A percentile compares a stretch with the other conserved stretches of the same genome.
Conservation (phyloP, 164 flowering plant genomes). For the Piper betle region DNA sequence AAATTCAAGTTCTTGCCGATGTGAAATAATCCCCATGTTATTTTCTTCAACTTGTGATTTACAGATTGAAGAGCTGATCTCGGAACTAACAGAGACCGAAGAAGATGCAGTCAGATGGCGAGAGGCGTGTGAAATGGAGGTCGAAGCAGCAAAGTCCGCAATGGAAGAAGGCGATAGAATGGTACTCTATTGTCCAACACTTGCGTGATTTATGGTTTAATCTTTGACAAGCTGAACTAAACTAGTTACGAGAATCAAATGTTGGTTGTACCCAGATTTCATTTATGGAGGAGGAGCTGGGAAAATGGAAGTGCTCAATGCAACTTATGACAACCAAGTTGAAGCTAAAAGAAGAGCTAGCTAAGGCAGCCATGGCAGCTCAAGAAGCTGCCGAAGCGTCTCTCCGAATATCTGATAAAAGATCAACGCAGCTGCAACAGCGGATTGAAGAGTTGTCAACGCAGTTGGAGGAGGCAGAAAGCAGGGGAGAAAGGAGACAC, state of each 20-base stretch:
- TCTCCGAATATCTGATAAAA: slow-evolving; percentile 52
- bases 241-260: neutral
- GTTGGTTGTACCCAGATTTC: slow-evolving; percentile 24
- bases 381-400: slow-evolving; percentile 70
- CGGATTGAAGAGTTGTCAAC: slow-evolving; percentile 53
- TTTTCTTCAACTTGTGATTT: neutral
- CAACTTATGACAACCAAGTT: slow-evolving; percentile 40
- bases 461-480: slow-evolving; percentile 59
- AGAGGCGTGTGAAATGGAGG: slow-evolving; percentile 84
- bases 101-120: slow-evolving; percentile 73
- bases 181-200: slow-evolving; percentile 18
- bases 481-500: slow-evolving; percentile 16
- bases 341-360: slow-evolving; percentile 63
- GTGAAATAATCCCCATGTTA: too few relatives aligned
- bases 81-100: slow-evolving; percentile 46
- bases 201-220: neutral
- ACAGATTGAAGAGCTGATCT: slow-evolving; percentile 58
- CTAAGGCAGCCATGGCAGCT: slow-evolving; percentile 68
- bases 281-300: slow-evolving; percentile 49
- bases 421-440: slow-evolving; percentile 33
- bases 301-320: slow-evolving; percentile 40
- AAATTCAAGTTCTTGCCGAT: neutral
- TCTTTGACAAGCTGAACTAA: too few relatives aligned
- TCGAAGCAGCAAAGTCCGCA: slow-evolving; percentile 49
- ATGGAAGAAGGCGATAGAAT: slow-evolving; percentile 45